phyloP scores from a whole-genome alignment of 257 asterid species.

The Nicotiana knightiana region DNA sequence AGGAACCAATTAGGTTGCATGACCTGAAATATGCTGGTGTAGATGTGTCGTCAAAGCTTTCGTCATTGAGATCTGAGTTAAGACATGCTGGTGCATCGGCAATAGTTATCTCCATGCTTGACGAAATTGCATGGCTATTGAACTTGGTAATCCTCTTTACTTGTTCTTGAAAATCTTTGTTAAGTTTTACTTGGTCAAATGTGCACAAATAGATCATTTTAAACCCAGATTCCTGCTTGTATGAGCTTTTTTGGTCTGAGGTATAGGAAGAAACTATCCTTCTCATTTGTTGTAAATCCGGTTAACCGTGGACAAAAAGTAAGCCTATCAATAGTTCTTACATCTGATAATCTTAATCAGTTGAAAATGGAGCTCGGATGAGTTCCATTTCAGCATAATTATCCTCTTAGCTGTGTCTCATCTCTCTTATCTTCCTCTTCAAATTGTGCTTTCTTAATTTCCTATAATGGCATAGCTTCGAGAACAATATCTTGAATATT shows the following conservation, averaged over 20 bases:
- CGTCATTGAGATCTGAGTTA: conserved; percentile 74
- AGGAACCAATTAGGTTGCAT: conserved; percentile 62
- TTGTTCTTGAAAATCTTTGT: not conserved
- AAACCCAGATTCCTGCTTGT: not conserved
- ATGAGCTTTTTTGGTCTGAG: not conserved
- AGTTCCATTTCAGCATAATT: not conserved
- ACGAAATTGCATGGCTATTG: conserved; percentile 97
- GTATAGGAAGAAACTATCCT: conserved; percentile 3
- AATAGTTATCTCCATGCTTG: conserved; percentile 83
- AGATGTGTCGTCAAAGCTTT: conserved; percentile 73
- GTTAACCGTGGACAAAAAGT: not conserved
- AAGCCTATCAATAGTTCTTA: not conserved
- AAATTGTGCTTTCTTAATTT: not conserved
- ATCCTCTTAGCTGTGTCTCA: not conserved
- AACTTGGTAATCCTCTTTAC: conserved; percentile 62
- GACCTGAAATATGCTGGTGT: conserved; percentile 81
- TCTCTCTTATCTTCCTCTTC: not conserved
- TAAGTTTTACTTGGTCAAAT: not conserved
- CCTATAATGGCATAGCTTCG: not conserved
- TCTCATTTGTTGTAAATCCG: not conserved
- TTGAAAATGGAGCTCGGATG: not conserved
- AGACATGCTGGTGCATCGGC: conserved; percentile 73
- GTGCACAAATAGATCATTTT: not conserved
- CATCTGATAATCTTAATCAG: not conserved
- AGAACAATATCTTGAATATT: conserved; percentile 1